Conservation (phyloP, 441 rosid species). For the Francoa sonchifolia region DNA sequence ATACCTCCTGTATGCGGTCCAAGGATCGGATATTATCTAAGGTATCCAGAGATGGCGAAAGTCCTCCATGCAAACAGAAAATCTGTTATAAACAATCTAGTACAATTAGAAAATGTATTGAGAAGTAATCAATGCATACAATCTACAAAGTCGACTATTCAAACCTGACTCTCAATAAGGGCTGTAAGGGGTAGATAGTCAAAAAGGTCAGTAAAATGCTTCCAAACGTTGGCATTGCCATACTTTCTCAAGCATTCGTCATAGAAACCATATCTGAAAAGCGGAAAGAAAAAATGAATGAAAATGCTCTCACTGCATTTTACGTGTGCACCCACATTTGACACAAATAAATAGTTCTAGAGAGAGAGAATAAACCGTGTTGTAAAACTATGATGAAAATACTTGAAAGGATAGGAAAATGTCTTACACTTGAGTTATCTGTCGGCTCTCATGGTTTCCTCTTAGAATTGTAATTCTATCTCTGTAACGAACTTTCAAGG, state of each 20-base stretch:
- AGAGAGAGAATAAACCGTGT: no score
- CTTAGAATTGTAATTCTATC: constrained; percentile 91
- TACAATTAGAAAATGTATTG: constrained; percentile 12
- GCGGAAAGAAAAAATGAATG: constrained; percentile 1
- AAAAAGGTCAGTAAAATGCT: constrained; percentile 83
- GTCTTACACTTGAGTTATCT: constrained; percentile 94
- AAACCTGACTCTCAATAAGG: constrained; percentile 97
- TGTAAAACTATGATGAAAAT: not conserved
- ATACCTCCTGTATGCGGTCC: constrained; percentile 96
- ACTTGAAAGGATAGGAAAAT: constrained; percentile 1
- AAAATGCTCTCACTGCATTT: not conserved
- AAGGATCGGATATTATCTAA: constrained; percentile 87
- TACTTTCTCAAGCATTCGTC: constrained; percentile 94
- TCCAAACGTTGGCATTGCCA: constrained; percentile 97
- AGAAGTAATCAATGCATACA: constrained; percentile 4
- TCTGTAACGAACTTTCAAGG: constrained; percentile 88
- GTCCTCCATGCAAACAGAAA: constrained; percentile 97
- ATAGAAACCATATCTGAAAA: constrained; percentile 88
- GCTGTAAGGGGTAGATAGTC: constrained; percentile 94
- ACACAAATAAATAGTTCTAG: not conserved
- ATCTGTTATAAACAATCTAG: constrained; percentile 27
- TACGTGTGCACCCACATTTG: not conserved
- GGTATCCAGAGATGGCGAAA: constrained; percentile 90
- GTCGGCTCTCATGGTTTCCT: constrained; percentile 95
- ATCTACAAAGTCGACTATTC: constrained; percentile 8